Conservation (phyloP, 495 filamentous ascomycete species). For the Baudoinia panamericana region DNA sequence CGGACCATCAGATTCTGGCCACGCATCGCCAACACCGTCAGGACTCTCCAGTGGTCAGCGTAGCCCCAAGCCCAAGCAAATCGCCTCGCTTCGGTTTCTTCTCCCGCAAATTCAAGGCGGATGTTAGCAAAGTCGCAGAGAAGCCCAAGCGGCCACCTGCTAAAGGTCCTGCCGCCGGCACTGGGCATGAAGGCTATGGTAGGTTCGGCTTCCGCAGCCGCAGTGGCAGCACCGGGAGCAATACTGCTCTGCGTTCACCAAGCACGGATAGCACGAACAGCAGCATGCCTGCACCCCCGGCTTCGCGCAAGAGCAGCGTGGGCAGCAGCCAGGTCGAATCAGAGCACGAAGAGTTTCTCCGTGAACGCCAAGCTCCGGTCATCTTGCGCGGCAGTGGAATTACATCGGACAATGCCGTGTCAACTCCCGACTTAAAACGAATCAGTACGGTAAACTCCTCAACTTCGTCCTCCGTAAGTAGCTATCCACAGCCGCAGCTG, state of each 20-base stretch:
- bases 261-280: constrained; percentile 41
- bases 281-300: constrained; percentile 29
- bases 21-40: neutral
- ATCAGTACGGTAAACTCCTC: constrained; percentile 4
- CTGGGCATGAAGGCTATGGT: constrained; percentile 92
- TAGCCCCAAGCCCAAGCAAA: constrained; percentile 27
- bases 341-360: constrained; percentile 54
- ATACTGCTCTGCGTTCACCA: constrained; percentile 40
- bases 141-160: constrained; percentile 44
- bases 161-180: constrained; percentile 83
- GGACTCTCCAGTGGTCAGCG: constrained; percentile 13
- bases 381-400: constrained; percentile 57
- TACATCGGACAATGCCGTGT: constrained; percentile 16
- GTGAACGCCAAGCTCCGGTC: constrained; percentile 72
- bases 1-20: constrained; percentile 10
- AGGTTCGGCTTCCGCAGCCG: constrained; percentile 51
- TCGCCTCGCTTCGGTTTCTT: constrained; percentile 62
- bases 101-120: constrained; percentile 55
- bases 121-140: constrained; percentile 38
- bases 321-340: constrained; percentile 40
- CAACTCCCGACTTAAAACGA: constrained; percentile 17
- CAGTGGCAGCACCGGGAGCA: constrained; percentile 41
- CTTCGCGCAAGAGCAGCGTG: constrained; percentile 41
- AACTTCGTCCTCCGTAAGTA: constrained; percentile 6
- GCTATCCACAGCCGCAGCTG: constrained; percentile 17